These are phyloP conservation scores for Yarrowia hollandica DNA, from an alignment of 805 yeast genomes.

Conservation along the genomic window DNA sequence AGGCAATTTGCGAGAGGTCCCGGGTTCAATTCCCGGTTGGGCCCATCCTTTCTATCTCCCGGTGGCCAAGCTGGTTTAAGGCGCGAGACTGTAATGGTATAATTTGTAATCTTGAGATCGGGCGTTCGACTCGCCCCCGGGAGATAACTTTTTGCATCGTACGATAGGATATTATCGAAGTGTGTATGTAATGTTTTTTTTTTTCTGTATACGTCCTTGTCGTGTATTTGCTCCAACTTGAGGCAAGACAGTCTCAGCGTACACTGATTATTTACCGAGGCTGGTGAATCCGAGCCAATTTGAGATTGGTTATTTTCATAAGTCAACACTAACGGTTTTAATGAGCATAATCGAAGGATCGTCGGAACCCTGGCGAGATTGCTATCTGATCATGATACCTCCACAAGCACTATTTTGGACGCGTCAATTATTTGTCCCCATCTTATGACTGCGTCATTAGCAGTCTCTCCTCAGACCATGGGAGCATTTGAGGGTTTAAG, in stretches of 20 bases:
- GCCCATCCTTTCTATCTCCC: constrained; percentile 13
- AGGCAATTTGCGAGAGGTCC: constrained; percentile 29
- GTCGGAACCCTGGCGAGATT: too few relatives aligned
- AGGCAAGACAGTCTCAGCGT: constrained; percentile 17
- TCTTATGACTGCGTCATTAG: constrained; percentile 12
- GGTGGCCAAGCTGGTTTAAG: constrained; percentile 30
- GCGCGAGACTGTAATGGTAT: constrained; percentile 29
- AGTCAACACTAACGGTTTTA: too few relatives aligned
- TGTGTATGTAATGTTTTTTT: too few relatives aligned
- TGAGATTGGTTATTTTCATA: background rate
- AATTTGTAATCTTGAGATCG: constrained; percentile 28
- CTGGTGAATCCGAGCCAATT: background rate
- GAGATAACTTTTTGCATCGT: constrained; percentile 16
- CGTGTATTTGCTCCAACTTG: too few relatives aligned
- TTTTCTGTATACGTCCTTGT: background rate
- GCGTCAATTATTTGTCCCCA: background rate
- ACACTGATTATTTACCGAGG: background rate
- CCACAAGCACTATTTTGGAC: background rate
- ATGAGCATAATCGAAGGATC: too few relatives aligned
- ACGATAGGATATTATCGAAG: too few relatives aligned
- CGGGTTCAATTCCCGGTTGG: constrained; percentile 30
- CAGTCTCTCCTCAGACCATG: background rate
- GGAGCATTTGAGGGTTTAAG: constrained; percentile 4
- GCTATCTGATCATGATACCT: constrained; percentile 3
- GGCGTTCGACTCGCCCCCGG: constrained; percentile 30